Evolutionary conservation across 768 basidiomycete species (phyloP), one percentile per base, ranked within the genome.

Genomic region (Amanita phalloides): DNA sequence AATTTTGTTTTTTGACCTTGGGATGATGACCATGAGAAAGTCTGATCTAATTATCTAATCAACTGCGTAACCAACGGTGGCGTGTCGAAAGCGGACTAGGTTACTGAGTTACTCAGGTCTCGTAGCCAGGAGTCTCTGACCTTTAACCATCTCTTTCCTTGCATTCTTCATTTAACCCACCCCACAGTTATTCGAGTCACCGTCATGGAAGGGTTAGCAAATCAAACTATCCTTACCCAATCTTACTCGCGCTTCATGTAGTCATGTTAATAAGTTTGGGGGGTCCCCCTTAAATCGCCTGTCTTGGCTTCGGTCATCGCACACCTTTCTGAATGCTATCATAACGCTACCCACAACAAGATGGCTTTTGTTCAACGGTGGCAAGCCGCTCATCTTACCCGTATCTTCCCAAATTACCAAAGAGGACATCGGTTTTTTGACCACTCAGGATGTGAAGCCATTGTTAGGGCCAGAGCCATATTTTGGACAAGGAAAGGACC

Each of bases 211-310:
- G 25, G 43, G 51, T 52, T 14, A 26, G 51, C 48, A 17, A 23
- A 25, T 17, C 32, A 25, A 13, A 20, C 20, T 43, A n/a, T 25
- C 7, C 10, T 7, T 25, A 8, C n/a, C 10, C 26, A 2, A 25
- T 30, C 26, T 30, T 14, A 36, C 33, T 45, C 50, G 28, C 10
- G 4, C 6, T 45, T 51, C 17, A 17, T 17, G 10, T 48, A 68
- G 66, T 48, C 63, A 61, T 54, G 61, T 69, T 28, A 73, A 74
- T 54, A 64, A 67, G 58, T 75, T 69, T 58, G 65, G 70, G 6
- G 84, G 85, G 37, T 86, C 88, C 50, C 81, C 86, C 39, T 67
- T 90, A 30, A 90, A 90, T 64, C 82, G 90, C 13, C 73, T 91
- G 17, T 82, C 86, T 1, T 92, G 92, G 82, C 73, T 93, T 33